Evolutionary conservation across 2,329 filamentous ascomycete species (phyloP).

Genomic region (Claviceps capensis): DNA sequence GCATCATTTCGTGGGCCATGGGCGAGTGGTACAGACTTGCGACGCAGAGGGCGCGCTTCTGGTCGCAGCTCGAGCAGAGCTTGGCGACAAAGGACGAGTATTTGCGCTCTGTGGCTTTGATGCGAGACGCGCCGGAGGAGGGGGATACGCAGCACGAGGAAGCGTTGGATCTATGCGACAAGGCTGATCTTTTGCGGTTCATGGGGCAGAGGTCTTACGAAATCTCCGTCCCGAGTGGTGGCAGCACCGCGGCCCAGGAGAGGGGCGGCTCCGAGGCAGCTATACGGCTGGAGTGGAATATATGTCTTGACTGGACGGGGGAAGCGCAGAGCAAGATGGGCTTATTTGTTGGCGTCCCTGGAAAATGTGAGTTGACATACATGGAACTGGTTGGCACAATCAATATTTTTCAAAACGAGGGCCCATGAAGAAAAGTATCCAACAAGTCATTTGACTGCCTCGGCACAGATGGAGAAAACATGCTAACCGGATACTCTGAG

Average conservation of each 20-base stretch:
- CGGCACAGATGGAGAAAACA: background rate
- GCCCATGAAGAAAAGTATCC: too few species aligned
- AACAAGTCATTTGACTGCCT: too few species aligned
- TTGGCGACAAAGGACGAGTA: constrained; percentile 24
- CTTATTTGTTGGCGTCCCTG: constrained; percentile 42
- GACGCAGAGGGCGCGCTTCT: constrained; percentile 46
- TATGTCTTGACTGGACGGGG: constrained; percentile 59
- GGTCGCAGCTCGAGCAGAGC: constrained; percentile 38
- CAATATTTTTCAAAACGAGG: too few species aligned
- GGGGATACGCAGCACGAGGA: constrained; percentile 10
- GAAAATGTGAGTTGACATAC: constrained; percentile 41
- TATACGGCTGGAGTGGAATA: constrained; percentile 46
- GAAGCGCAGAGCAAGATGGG: constrained; percentile 48
- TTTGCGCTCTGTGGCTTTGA: constrained; percentile 10
- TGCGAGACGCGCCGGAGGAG: constrained; percentile 13
- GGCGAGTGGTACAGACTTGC: constrained; percentile 53
- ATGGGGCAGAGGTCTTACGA: constrained; percentile 39
- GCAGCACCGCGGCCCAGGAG: constrained; percentile 10
- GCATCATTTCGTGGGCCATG: constrained; percentile 52
- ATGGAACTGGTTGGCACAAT: too few species aligned
- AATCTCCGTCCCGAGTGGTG: constrained; percentile 22
- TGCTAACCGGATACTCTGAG: background rate
- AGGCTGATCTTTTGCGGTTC: constrained; percentile 35
- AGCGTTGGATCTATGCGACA: constrained; percentile 7
- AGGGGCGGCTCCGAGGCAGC: constrained; percentile 23